Conservation (phyloP, 148 eudicot genomes). For the Gaultheria prostrata region DNA sequence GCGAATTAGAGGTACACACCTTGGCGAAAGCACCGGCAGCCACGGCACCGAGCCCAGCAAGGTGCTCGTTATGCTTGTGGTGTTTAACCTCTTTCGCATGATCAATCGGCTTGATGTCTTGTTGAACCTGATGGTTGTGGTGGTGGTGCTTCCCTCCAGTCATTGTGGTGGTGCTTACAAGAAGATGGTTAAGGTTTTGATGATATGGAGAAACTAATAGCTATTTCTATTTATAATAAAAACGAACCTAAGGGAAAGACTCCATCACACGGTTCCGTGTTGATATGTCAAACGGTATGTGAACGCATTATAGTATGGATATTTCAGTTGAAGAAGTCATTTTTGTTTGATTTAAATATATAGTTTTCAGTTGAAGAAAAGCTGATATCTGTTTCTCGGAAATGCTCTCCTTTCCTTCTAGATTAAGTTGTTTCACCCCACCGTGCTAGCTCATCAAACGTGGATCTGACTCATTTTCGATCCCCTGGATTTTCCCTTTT, state of each 20-base stretch:
- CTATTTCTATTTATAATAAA: background rate
- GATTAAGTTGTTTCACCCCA: background rate
- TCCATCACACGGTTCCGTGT: background rate
- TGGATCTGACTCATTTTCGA: background rate
- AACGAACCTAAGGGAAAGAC: background rate
- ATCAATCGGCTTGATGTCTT: conserved; percentile 10
- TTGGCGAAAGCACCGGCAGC: conserved; percentile 53
- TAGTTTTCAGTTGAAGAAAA: background rate
- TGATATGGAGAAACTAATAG: background rate
- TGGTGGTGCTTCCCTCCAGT: conserved; percentile 21
- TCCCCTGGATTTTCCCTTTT: background rate
- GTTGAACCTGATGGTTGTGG: conserved; percentile 18
- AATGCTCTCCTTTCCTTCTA: background rate
- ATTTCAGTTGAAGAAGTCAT: background rate
- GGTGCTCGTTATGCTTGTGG: conserved; percentile 32
- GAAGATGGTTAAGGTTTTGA: background rate
- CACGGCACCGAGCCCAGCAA: conserved; percentile 34
- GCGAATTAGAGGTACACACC: conserved; percentile 15
- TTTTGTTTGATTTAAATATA: background rate
- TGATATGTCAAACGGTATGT: background rate
- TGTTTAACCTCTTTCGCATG: conserved; percentile 37
- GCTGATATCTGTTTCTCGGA: background rate
- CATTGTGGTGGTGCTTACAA: background rate
- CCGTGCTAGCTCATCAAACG: background rate
- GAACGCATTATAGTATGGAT: background rate